Conservation (phyloP, 345 rosid species). For the Xanthoceras sorbifolium region DNA sequence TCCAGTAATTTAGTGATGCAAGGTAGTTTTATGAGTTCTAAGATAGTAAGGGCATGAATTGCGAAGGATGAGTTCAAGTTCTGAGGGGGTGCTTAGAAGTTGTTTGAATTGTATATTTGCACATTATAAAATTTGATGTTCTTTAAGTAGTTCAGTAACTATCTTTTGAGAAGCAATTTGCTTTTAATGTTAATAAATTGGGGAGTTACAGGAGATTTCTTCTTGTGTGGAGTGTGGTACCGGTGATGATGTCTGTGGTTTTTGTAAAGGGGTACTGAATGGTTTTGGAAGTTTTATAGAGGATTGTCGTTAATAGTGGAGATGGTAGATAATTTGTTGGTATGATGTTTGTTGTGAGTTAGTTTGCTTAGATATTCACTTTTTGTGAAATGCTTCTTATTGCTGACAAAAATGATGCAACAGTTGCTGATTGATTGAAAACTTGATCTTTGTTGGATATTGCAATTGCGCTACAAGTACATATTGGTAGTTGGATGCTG, state of each 20-base stretch:
- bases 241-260: neutral
- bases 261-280: neutral
- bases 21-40: neutral
- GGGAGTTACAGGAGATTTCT: neutral
- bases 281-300: neutral
- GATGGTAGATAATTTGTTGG: neutral
- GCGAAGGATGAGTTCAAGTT: neutral
- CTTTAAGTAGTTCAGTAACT: neutral
- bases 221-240: neutral
- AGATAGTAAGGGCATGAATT: neutral
- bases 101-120: neutral
- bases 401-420: neutral
- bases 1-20: neutral
- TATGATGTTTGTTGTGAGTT: neutral
- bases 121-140: neutral
- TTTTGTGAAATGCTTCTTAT: neutral
- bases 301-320: neutral
- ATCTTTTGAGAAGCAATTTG: neutral
- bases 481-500: neutral
- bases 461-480: neutral
- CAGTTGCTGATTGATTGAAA: neutral
- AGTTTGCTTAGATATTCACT: neutral
- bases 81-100: neutral
- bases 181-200: neutral
- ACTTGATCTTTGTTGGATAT: slow-evolving; percentile 2